Conservation (phyloP, 2,329 filamentous ascomycete genomes). For the Trichothecium roseum region DNA sequence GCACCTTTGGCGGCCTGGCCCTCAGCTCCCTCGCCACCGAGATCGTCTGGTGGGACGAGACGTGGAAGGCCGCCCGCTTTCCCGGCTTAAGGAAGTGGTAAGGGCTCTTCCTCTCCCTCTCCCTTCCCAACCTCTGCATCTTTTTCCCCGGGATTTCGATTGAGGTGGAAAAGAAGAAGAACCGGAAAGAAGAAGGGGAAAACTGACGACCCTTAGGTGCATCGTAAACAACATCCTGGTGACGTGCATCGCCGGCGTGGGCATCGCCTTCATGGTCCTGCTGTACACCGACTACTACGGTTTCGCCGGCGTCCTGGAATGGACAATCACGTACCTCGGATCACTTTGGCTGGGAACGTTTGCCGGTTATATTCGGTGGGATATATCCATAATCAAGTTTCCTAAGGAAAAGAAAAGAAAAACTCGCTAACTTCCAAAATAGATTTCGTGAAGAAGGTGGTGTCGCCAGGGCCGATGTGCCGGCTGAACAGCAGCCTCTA, state of each 20-base stretch:
- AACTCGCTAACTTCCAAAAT: no score
- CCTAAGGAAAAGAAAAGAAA: neutral
- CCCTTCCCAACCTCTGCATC: neutral
- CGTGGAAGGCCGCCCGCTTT: constrained; percentile 4
- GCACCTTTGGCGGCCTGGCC: constrained; percentile 4
- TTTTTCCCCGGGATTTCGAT: neutral
- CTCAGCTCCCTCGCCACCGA: constrained; percentile 3
- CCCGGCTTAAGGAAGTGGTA: constrained; percentile 5
- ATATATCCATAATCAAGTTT: neutral
- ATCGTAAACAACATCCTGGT: constrained; percentile 5
- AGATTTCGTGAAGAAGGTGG: constrained; percentile 4
- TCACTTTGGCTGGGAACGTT: constrained; percentile 6
- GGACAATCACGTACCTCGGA: constrained; percentile 5
- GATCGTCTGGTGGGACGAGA: constrained; percentile 6
- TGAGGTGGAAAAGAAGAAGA: neutral
- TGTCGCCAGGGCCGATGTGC: neutral
- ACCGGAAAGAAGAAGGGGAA: no score
- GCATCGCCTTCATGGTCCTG: constrained; percentile 3
- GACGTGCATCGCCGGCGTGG: constrained; percentile 3
- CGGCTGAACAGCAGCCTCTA: constrained; percentile 1
- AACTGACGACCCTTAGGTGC: constrained; percentile 1
- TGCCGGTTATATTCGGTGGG: constrained; percentile 4
- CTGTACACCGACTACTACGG: constrained; percentile 5
- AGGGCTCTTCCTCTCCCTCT: neutral
- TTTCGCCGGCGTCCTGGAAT: constrained; percentile 3